Evolutionary conservation across 805 yeast species (phyloP).

Genomic region (Komagataella mondaviorum): DNA sequence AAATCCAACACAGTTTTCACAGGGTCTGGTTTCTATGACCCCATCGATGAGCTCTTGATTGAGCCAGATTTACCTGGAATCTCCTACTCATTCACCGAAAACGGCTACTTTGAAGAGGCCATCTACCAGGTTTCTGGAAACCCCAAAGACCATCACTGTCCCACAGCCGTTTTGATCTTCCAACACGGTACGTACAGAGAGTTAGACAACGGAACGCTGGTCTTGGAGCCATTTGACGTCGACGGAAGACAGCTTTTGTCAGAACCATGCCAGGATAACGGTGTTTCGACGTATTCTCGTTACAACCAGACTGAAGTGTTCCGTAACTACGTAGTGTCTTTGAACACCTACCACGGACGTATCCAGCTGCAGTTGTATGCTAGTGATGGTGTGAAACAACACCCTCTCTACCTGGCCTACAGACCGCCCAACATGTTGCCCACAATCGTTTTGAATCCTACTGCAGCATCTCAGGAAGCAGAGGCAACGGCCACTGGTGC

Average conservation of each 20-base stretch:
- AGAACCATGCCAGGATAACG: conserved; percentile 67
- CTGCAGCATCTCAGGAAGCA: conserved; percentile 26
- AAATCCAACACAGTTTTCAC: conserved; percentile 91
- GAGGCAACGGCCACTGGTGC: conserved; percentile 17
- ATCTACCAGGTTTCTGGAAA: conserved; percentile 65
- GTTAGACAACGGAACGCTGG: conserved; percentile 50
- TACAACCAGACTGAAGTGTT: conserved; percentile 58
- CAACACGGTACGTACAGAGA: conserved; percentile 82
- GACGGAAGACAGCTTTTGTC: conserved; percentile 90
- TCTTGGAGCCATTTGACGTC: conserved; percentile 59
- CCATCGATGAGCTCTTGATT: conserved; percentile 83
- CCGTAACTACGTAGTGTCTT: conserved; percentile 38
- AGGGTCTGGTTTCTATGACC: conserved; percentile 94
- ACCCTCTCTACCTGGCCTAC: conserved; percentile 86
- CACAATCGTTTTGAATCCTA: conserved; percentile 82
- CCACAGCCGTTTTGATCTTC: conserved; percentile 66
- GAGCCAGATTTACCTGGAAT: conserved; percentile 96
- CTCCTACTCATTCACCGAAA: conserved; percentile 83
- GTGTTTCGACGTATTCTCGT: conserved; percentile 51
- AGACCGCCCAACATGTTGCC: conserved; percentile 96
- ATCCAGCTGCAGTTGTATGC: conserved; percentile 61
- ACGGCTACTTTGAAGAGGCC: conserved; percentile 88
- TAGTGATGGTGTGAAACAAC: conserved; percentile 68
- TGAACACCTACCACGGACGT: conserved; percentile 79
- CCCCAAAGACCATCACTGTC: conserved; percentile 65